These are phyloP conservation scores for Hypocreales sp. DNA, from an alignment of 2,329 filamentous ascomycete species.

Conservation along the genomic window DNA sequence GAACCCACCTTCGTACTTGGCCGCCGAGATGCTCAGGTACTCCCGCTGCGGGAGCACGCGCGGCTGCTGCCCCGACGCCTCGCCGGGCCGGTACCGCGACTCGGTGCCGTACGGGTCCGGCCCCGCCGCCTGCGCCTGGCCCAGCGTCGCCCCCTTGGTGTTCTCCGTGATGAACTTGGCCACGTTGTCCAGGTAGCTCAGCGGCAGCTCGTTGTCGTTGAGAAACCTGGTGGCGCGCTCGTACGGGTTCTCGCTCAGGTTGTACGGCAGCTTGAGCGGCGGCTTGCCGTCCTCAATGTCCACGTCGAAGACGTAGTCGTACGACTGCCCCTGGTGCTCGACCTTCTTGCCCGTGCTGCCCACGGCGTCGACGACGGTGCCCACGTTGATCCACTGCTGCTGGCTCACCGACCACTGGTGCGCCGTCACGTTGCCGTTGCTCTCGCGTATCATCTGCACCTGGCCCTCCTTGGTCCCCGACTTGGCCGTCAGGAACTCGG, in stretches of 20 bases:
- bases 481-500: slow-evolving; percentile 69
- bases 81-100: slow-evolving; percentile 59
- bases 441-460: slow-evolving; percentile 77
- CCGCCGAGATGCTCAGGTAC: slow-evolving; percentile 63
- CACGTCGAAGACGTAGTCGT: slow-evolving; percentile 93
- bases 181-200: slow-evolving; percentile 79
- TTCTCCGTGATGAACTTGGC: slow-evolving; percentile 87
- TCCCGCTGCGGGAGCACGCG: slow-evolving; percentile 57
- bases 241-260: slow-evolving; percentile 83
- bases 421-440: slow-evolving; percentile 67
- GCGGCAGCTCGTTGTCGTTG: slow-evolving; percentile 71
- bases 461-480: slow-evolving; percentile 93
- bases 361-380: slow-evolving; percentile 84
- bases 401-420: slow-evolving; percentile 69
- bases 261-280: slow-evolving; percentile 84
- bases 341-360: slow-evolving; percentile 69
- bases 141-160: slow-evolving; percentile 74
- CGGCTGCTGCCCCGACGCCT: slow-evolving; percentile 28
- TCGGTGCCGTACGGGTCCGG: slow-evolving; percentile 68
- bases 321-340: slow-evolving; percentile 69
- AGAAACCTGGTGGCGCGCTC: slow-evolving; percentile 86
- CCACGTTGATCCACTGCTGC: slow-evolving; percentile 71
- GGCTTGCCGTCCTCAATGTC: slow-evolving; percentile 93
- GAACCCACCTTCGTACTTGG: slow-evolving; percentile 44
- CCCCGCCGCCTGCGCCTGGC: slow-evolving; percentile 36